Evolutionary conservation across 495 filamentous ascomycete genomes (phyloP), one percentile per base, ranked within the genome.

Genomic region (Aspergillus olivimuriae): DNA sequence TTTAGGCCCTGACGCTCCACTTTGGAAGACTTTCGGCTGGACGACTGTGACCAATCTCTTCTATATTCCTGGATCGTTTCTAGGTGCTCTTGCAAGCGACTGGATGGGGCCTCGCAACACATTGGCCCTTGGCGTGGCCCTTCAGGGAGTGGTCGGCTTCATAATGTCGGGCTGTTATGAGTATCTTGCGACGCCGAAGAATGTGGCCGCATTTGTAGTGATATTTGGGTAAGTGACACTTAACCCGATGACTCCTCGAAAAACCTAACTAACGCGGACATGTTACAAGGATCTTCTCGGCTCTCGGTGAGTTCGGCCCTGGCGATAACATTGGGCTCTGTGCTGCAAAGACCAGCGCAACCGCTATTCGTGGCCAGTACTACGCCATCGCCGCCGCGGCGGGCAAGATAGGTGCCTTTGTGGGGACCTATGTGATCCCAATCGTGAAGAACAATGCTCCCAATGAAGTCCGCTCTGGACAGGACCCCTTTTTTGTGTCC

Each of bases 261-360:
- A n/a, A n/a, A n/a, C n/a, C n/a, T n/a, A n/a, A n/a, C n/a, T n/a
- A n/a, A n/a, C n/a, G n/a, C n/a, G n/a, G n/a, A n/a, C n/a, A n/a
- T n/a, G n/a, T n/a, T n/a, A n/a, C n/a, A n/a, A 82, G 88, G 30
- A 77, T 96, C 52, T 95, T 96, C 70, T 71, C 86, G 2, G 78
- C 81, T 0, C 75, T 95, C 7, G 90, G 89, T 18, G 89, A 95
- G 61, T 56, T 90, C 32, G 90, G 89, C 0, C 88, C 90, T 0
- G 90, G 89, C 20, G 82, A 96, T 65, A 95, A 95, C 61, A 94
- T 95, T 52, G 89, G 89, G 4, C 76, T 95, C 1, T 63, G 89
- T 16, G 89, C 89, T 0, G 85, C 86, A 40, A 95, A 94, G 66
- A 90, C 86, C 12, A 84, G 81, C 58, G 86, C 89, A 1, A 96